These are phyloP conservation scores for Maudiozyma saulgeensis DNA, from an alignment of 805 yeast species.

Conservation along the genomic window DNA sequence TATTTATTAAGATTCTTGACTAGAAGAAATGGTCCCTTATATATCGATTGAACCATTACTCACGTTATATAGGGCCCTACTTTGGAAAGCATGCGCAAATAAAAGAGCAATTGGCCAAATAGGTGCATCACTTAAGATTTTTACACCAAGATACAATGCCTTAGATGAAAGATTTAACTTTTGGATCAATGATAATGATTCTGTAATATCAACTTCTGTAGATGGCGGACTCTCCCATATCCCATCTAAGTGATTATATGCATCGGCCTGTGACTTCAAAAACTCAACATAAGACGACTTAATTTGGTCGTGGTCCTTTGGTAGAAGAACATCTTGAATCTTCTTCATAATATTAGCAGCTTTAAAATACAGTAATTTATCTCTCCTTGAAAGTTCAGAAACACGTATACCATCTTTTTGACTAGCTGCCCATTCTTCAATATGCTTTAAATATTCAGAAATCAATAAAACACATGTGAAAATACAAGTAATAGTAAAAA, in stretches of 20 bases:
- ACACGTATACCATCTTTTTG: constrained; percentile 11
- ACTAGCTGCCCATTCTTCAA: constrained; percentile 38
- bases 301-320: constrained; percentile 38
- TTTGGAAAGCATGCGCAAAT: constrained; percentile 70
- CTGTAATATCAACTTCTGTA: constrained; percentile 33
- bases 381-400: constrained; percentile 29
- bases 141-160: constrained; percentile 58
- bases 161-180: constrained; percentile 45
- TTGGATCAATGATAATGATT: constrained; percentile 39
- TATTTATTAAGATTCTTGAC: too few relatives aligned
- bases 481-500: constrained; percentile 62
- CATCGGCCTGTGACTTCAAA: constrained; percentile 42
- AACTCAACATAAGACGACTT: constrained; percentile 44
- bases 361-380: constrained; percentile 53
- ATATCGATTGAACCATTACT: constrained; percentile 4
- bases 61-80: constrained; percentile 41
- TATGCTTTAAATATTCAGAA: constrained; percentile 47
- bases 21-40: background rate
- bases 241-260: constrained; percentile 43
- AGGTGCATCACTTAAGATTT: constrained; percentile 76
- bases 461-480: constrained; percentile 49
- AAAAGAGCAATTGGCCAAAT: constrained; percentile 77
- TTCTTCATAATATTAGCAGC: constrained; percentile 51
- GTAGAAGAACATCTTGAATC: constrained; percentile 48
- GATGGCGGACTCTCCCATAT: constrained; percentile 6